Conservation (phyloP, 306 rosid species). For the Quercus ilex region DNA sequence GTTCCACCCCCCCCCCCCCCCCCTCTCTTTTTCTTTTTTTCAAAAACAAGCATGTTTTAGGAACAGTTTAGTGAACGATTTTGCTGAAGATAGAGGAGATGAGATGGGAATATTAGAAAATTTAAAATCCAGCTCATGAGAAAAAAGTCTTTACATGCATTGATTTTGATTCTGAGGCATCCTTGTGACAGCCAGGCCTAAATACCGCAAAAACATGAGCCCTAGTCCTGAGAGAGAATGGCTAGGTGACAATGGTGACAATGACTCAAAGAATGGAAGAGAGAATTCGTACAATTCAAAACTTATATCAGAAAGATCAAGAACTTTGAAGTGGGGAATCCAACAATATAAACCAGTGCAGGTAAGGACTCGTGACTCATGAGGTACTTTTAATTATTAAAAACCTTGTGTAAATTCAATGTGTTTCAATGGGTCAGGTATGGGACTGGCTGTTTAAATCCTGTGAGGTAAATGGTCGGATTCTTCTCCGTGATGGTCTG, state of each 20-base stretch:
- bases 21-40: too few relatives aligned
- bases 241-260: constrained; percentile 13
- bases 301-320: constrained; percentile 44
- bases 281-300: constrained; percentile 30
- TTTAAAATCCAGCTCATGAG: background rate
- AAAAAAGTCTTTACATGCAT: background rate
- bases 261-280: constrained; percentile 16
- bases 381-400: background rate
- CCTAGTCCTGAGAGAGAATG: constrained; percentile 16
- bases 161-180: constrained; percentile 21
- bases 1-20: too few relatives aligned
- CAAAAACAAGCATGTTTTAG: background rate
- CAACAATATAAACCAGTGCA: constrained; percentile 55
- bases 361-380: constrained; percentile 29
- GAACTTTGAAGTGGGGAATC: constrained; percentile 50
- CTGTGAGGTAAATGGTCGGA: constrained; percentile 61
- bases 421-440: constrained; percentile 35
- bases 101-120: background rate
- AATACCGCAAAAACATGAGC: constrained; percentile 39
- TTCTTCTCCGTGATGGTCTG: constrained; percentile 54
- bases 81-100: background rate
- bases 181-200: constrained; percentile 78
- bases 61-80: background rate
- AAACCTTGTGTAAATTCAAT: background rate
- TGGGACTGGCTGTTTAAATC: constrained; percentile 89